Conservation (phyloP, 257 asterid species). For the Rehmannia glutinosa region DNA sequence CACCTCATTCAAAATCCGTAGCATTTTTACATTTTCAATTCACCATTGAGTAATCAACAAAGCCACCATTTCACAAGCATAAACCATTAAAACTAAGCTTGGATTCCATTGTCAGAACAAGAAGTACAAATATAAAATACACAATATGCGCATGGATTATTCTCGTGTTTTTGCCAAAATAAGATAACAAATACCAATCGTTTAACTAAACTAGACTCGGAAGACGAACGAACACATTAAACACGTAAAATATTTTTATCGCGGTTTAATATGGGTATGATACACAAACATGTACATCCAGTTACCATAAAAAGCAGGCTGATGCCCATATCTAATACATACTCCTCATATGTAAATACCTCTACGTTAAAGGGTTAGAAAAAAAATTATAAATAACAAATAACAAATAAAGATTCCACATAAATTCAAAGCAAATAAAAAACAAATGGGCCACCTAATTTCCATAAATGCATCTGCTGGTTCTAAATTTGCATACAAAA, state of each 20-base stretch:
- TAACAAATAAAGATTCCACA: background rate
- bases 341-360: no score
- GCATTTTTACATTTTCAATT: background rate
- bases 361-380: background rate
- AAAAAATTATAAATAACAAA: background rate
- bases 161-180: background rate
- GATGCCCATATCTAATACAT: no score
- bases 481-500: no score
- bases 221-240: background rate
- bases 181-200: no score
- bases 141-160: background rate
- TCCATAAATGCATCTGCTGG: conserved; percentile 6
- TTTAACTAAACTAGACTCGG: no score
- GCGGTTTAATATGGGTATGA: background rate
- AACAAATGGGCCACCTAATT: background rate
- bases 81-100: background rate
- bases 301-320: background rate
- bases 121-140: background rate
- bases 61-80: background rate
- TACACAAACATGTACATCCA: background rate
- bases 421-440: background rate
- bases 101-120: background rate
- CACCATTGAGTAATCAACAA: background rate
- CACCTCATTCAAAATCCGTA: conserved; percentile 2
- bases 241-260: background rate